Conservation (phyloP, 1,284 basidiomycete genomes). For the Ceratobasidium sp. region DNA sequence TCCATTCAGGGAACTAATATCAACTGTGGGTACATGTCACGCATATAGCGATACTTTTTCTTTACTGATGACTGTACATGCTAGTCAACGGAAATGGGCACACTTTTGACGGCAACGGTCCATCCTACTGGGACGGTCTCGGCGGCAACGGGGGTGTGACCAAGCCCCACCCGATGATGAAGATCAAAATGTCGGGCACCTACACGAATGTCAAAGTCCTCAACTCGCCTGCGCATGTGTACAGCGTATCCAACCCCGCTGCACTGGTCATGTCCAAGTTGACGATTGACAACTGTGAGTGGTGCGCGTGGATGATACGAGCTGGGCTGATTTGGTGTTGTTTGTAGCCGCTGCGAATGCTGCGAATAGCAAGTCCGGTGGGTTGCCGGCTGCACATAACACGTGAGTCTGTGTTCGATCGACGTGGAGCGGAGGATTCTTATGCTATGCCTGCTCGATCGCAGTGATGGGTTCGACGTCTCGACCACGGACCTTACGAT, state of each 20-base stretch:
- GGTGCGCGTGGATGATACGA: background rate
- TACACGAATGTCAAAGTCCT: constrained; percentile 63
- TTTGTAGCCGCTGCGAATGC: constrained; percentile 58
- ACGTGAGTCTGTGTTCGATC: constrained; percentile 54
- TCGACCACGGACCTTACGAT: constrained; percentile 42
- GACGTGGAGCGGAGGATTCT: background rate
- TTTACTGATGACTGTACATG: background rate
- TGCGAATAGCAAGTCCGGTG: constrained; percentile 63
- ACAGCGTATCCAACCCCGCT: constrained; percentile 57
- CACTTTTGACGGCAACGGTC: constrained; percentile 63
- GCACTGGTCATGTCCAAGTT: constrained; percentile 56
- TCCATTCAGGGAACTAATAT: constrained; percentile 57
- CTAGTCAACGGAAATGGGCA: constrained; percentile 64
- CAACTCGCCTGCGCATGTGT: constrained; percentile 62
- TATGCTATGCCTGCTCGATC: background rate
- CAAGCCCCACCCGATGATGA: constrained; percentile 64
- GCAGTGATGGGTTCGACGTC: constrained; percentile 46
- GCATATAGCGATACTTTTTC: background rate
- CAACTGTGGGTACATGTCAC: constrained; percentile 57
- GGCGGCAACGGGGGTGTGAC: constrained; percentile 58
- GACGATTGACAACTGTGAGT: constrained; percentile 60
- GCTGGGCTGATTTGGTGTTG: background rate
- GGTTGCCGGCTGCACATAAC: constrained; percentile 58
- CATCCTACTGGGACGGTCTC: constrained; percentile 66
- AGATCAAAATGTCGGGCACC: constrained; percentile 68